phyloP scores from a whole-genome alignment of 441 rosid genomes.

The Lepidium campestre region DNA sequence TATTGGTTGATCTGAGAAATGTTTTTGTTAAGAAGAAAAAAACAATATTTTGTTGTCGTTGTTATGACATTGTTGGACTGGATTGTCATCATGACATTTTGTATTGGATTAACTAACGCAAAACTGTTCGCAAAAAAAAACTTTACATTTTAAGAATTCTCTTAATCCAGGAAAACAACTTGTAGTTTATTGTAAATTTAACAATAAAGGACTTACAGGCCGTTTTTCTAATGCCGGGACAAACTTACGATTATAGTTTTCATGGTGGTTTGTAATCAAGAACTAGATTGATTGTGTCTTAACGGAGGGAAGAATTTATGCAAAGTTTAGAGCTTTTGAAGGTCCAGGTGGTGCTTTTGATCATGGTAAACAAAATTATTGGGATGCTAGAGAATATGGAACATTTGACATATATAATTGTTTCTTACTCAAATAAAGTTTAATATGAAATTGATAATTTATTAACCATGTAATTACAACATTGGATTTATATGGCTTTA shows the following conservation, averaged over 20 bases:
- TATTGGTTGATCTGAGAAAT: no score
- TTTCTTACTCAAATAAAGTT: no score
- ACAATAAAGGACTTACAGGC: background rate
- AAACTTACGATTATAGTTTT: background rate
- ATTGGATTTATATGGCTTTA: no score
- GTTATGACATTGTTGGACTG: no score
- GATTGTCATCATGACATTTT: no score
- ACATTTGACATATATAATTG: no score
- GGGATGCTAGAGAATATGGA: slow-evolving; percentile 6
- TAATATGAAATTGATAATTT: no score
- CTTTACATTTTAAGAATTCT: background rate
- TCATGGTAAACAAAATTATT: background rate
- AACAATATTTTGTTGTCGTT: no score
- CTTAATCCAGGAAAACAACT: background rate
- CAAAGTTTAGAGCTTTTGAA: background rate
- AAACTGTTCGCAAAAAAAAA: background rate
- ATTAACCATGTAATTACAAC: no score
- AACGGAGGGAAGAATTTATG: background rate
- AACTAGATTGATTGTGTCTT: background rate
- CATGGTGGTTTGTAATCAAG: background rate
- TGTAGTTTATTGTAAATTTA: background rate
- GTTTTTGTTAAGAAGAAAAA: no score
- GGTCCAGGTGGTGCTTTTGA: background rate
- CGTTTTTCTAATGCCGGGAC: background rate
- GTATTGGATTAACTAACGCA: no score